Percentiles rank a stretch among this genome's conserved stretches.
These are phyloP conservation scores for Oryza officinalis DNA, from an alignment of 176 grass and related monocot genomes.

Conservation along the genomic window DNA sequence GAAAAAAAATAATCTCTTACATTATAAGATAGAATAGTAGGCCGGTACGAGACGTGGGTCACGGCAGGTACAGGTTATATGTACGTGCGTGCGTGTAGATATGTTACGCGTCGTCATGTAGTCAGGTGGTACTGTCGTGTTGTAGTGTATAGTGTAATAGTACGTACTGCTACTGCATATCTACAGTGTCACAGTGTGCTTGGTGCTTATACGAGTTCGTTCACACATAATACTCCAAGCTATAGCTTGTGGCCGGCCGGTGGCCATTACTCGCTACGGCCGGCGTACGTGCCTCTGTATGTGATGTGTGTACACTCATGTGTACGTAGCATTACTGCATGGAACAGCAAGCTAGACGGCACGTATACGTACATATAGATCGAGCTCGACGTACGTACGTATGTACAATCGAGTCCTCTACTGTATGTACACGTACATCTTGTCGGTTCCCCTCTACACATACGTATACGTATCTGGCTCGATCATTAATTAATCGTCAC, in stretches of 20 bases:
- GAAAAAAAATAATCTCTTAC: too few relatives aligned
- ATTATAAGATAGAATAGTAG: too few relatives aligned
- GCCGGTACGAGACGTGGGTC: too few relatives aligned
- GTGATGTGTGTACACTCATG: neutral
- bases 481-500: neutral
- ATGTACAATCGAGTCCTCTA: neutral
- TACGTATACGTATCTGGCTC: neutral
- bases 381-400: neutral
- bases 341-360: too few relatives aligned
- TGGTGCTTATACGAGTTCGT: neutral
- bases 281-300: neutral
- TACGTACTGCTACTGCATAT: neutral
- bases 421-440: neutral
- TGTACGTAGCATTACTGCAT: neutral
- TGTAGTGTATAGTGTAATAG: too few relatives aligned
- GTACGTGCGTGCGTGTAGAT: neutral
- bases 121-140: neutral
- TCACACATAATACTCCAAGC: neutral
- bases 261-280: neutral
- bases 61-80: neutral
- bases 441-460: neutral
- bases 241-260: neutral
- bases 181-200: neutral
- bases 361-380: neutral
- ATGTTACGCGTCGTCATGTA: neutral